These are phyloP conservation scores for Cicer yamashitae DNA, from an alignment of 306 rosid genomes.

Conservation along the genomic window DNA sequence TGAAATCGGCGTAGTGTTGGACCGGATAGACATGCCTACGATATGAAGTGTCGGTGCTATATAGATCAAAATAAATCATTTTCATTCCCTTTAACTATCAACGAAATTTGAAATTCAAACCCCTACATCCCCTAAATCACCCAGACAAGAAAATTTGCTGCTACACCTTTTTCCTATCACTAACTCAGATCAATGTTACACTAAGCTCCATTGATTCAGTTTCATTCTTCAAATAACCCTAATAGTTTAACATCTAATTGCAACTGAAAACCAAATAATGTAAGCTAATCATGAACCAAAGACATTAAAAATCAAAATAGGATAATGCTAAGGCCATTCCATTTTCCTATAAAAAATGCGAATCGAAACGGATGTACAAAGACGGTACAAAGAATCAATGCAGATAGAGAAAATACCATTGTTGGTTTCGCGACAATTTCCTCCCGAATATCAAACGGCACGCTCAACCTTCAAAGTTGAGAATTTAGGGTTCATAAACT, in stretches of 20 bases:
- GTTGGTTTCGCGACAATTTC: conserved; percentile 9
- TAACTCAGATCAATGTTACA: not conserved
- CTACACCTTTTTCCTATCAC: not conserved
- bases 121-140: not conserved
- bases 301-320: not conserved
- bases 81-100: not conserved
- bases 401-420: conserved; percentile 34
- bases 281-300: not conserved
- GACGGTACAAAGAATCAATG: not conserved
- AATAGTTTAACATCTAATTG: not conserved
- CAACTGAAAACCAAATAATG: not conserved
- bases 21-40: too few relatives aligned
- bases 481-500: conserved; percentile 38
- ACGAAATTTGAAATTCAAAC: not conserved
- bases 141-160: not conserved
- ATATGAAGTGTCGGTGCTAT: too few relatives aligned
- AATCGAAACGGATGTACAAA: not conserved
- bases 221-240: conserved; percentile 5
- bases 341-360: not conserved
- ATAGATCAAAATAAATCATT: not conserved
- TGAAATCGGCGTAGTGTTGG: too few relatives aligned
- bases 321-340: not conserved
- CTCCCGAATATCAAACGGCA: conserved; percentile 22
- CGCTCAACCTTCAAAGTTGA: not conserved
- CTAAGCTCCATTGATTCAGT: not conserved